Evolutionary conservation across 140 eudicot species (phyloP).

Genomic region (Bidens hawaiensis): DNA sequence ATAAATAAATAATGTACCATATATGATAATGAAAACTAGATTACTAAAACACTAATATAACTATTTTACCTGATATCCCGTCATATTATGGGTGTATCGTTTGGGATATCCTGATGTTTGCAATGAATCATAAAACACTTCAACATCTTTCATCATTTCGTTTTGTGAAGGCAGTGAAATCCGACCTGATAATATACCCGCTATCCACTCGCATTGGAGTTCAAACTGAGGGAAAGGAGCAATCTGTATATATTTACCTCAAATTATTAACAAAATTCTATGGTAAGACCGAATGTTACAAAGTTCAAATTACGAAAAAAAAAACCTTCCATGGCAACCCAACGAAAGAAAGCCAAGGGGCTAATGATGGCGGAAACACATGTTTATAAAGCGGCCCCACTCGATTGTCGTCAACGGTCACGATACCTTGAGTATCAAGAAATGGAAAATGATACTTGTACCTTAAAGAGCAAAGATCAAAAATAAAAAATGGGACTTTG

Average conservation of each 20-base stretch:
- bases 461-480: constrained; percentile 33
- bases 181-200: constrained; percentile 74
- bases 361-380: constrained; percentile 78
- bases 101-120: constrained; percentile 62
- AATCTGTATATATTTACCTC: constrained; percentile 40
- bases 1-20: neutral
- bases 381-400: constrained; percentile 94
- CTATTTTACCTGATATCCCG: constrained; percentile 39
- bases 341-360: constrained; percentile 88
- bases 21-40: neutral
- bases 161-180: constrained; percentile 47
- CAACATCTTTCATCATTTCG: constrained; percentile 69
- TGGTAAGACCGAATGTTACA: neutral
- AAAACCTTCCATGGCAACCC: constrained; percentile 56
- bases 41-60: neutral
- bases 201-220: constrained; percentile 81
- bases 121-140: constrained; percentile 57
- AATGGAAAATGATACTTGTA: constrained; percentile 91
- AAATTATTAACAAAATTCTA: neutral
- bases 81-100: constrained; percentile 69
- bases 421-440: constrained; percentile 52
- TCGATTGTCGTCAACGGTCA: constrained; percentile 78
- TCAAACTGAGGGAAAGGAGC: constrained; percentile 73
- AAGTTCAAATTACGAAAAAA: neutral
- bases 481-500: neutral